phyloP scores from a whole-genome alignment of 768 basidiomycete species.

The Mycena venus region DNA sequence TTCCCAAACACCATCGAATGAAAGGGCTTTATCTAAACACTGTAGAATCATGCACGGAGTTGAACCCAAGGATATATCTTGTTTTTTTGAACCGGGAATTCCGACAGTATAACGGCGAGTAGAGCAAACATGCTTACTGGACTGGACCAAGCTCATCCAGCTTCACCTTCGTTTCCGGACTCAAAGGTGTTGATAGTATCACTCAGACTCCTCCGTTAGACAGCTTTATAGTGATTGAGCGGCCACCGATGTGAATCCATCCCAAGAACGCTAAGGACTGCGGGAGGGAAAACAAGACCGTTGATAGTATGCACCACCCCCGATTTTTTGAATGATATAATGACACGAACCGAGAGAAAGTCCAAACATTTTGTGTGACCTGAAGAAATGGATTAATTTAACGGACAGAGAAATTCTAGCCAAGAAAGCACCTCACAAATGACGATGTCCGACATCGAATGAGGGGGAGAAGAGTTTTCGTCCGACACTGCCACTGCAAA shows the following conservation, averaged over 20 bases:
- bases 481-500: too few relatives aligned
- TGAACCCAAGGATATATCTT: not conserved
- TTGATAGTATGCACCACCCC: too few relatives aligned
- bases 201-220: slow-evolving; percentile 81
- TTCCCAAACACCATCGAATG: slow-evolving; percentile 80
- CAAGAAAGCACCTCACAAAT: not conserved
- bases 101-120: too few relatives aligned
- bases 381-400: not conserved
- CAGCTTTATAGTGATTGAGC: slow-evolving; percentile 86
- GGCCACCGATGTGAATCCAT: slow-evolving; percentile 83
- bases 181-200: slow-evolving; percentile 81
- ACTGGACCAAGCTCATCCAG: slow-evolving; percentile 78
- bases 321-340: too few relatives aligned
- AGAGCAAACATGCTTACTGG: too few relatives aligned
- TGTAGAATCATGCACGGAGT: slow-evolving; percentile 29
- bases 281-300: not conserved
- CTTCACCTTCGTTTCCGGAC: slow-evolving; percentile 72
- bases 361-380: slow-evolving; percentile 21
- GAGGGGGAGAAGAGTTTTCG: too few relatives aligned
- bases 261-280: slow-evolving; percentile 77
- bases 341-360: slow-evolving; percentile 25
- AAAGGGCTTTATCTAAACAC: slow-evolving; percentile 54
- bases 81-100: not conserved
- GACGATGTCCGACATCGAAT: not conserved
- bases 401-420: not conserved